Conservation (phyloP, 768 basidiomycete species). For the Mycena kentingensis region DNA sequence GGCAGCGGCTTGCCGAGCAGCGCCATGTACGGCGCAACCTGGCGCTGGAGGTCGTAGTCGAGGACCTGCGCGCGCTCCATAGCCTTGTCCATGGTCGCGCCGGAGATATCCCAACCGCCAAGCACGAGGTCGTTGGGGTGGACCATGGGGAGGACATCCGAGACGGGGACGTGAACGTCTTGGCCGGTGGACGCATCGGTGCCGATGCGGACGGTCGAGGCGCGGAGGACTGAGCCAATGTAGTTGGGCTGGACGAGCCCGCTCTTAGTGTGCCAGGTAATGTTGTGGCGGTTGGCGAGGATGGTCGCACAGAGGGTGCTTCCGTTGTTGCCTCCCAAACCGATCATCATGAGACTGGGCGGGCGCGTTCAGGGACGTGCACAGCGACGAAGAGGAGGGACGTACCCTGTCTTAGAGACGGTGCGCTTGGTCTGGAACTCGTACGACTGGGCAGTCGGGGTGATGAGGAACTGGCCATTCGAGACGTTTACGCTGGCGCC, state of each 20-base stretch:
- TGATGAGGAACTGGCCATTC: constrained; percentile 77
- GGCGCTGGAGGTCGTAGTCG: constrained; percentile 95
- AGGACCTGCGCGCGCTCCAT: constrained; percentile 94
- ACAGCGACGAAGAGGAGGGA: constrained; percentile 22
- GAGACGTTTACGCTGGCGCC: constrained; percentile 69
- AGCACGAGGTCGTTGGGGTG: constrained; percentile 98
- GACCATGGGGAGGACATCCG: constrained; percentile 94
- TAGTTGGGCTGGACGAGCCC: constrained; percentile 96
- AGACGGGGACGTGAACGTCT: constrained; percentile 90
- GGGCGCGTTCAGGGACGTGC: constrained; percentile 17
- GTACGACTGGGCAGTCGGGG: constrained; percentile 76
- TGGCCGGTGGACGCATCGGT: constrained; percentile 76
- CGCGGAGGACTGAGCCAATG: constrained; percentile 94
- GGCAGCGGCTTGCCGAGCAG: constrained; percentile 82
- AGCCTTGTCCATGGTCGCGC: constrained; percentile 80
- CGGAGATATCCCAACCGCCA: constrained; percentile 98
- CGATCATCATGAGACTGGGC: constrained; percentile 91
- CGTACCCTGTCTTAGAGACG: constrained; percentile 91
- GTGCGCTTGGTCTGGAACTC: constrained; percentile 90
- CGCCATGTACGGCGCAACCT: constrained; percentile 86
- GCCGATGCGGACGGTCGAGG: constrained; percentile 92
- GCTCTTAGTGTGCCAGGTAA: constrained; percentile 91
- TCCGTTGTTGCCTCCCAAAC: constrained; percentile 97
- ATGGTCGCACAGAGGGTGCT: constrained; percentile 92
- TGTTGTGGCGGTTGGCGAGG: constrained; percentile 93